Evolutionary conservation across 495 filamentous ascomycete genomes (phyloP).

Genomic region (Penicilliopsis zonata): DNA sequence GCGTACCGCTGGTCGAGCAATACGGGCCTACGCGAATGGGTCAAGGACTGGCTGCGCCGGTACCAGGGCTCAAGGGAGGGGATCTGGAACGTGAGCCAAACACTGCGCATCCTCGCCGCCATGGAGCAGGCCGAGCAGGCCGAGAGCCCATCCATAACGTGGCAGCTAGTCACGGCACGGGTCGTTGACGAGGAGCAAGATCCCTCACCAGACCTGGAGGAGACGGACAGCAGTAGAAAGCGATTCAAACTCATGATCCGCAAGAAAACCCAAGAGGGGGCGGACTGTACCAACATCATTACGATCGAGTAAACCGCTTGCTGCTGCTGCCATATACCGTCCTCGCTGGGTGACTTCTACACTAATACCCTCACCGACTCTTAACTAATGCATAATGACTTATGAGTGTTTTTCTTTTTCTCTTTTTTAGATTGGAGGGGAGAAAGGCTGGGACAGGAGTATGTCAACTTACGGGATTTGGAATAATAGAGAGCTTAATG

Average conservation of each 20-base stretch:
- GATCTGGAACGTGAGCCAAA: neutral
- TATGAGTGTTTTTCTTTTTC: no score
- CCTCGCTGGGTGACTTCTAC: no score
- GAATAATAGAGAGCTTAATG: no score
- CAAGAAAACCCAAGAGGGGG: neutral
- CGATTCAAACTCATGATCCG: neutral
- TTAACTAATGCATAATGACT: no score
- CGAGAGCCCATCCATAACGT: neutral
- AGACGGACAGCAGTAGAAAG: neutral
- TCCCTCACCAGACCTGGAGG: neutral
- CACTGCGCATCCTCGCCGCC: neutral
- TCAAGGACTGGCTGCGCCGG: neutral
- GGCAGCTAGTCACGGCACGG: neutral
- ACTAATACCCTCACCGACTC: no score
- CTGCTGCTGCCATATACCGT: no score
- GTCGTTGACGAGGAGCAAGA: neutral
- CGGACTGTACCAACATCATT: neutral
- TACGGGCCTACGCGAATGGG: slow-evolving; percentile 1
- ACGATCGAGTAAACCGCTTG: neutral
- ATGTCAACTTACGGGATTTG: no score
- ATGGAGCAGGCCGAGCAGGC: neutral
- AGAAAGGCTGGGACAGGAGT: no score
- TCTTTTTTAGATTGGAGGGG: no score
- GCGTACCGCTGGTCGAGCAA: slow-evolving; percentile 2
- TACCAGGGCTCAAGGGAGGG: neutral